Evolutionary conservation across 2,329 filamentous ascomycete species (phyloP), one percentile per base, ranked within the genome.

Genomic region (Zalaria obscura): DNA sequence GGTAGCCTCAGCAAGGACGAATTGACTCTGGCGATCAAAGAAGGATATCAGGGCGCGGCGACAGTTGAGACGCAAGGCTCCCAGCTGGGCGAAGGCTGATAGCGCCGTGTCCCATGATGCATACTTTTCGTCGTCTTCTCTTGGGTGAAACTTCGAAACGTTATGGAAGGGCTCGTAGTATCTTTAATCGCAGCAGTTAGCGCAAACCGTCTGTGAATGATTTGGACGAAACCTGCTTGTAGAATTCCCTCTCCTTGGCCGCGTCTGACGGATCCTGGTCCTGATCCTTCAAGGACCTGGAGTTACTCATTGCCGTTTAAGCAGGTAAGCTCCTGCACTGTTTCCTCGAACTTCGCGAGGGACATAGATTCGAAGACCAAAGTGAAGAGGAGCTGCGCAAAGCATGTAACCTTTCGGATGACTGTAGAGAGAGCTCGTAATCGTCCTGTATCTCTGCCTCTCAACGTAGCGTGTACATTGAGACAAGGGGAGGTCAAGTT

Each of bases 1-100:
- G 3, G 67, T 69, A 9, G 67, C 63, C 49, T 73, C 70, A 11
- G 68, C 67, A 10, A 73, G 52, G 26, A 72, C 64, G 44, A 68
- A 72, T 46, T 72, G 68, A n/a, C 55, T 59, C 5, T 67, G 58
- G 26, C 62, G 59, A 47, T 70, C 69, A 42, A 72, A 66, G 7
- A 72, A 57, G 45, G 62, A 67, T 37, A 65, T 50, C 46, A 65
- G 55, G 31, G 52, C 55, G 7, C 62, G 54, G 27, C 55, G 52
- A 3, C 53, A 52, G 31, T 57, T 44, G 10, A 65, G 51, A 6
- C 61, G 53, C 41, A 60, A 53, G 41, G 59, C 55, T 4, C 55
- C 55, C 7, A 65, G 53, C 41, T 65, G 59, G 4, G 55, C 52
- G 43, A 56, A 56, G 3, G 56, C 55, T 4, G 52, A 56, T 5